These are phyloP conservation scores for Lyophyllum decastes DNA, from an alignment of 768 basidiomycete species.

Conservation along the genomic window DNA sequence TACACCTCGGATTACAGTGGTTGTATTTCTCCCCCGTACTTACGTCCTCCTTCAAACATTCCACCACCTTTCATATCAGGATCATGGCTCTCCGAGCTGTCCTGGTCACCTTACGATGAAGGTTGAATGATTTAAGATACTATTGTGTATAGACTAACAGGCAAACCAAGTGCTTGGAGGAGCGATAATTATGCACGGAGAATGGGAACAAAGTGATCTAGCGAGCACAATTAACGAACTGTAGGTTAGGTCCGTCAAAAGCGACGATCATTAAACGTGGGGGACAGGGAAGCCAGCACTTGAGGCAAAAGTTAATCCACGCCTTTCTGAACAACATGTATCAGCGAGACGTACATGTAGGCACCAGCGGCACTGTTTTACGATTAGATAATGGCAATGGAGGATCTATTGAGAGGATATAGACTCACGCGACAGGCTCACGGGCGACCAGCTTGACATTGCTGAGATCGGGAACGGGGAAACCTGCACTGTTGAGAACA, in stretches of 20 bases:
- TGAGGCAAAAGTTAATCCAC: background rate
- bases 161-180: background rate
- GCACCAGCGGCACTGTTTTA: background rate
- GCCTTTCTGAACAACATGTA: background rate
- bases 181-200: background rate
- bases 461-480: slow-evolving; percentile 10
- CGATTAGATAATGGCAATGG: background rate
- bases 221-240: background rate
- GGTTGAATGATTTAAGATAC: background rate
- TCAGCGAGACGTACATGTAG: background rate
- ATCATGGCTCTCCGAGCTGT: background rate
- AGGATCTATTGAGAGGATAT: background rate
- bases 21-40: too few relatives aligned
- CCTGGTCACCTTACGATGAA: background rate
- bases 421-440: slow-evolving; percentile 12
- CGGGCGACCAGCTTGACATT: slow-evolving; percentile 7
- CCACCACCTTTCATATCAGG: too few relatives aligned
- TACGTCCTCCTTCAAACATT: too few relatives aligned
- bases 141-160: background rate
- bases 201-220: background rate
- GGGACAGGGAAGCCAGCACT: background rate
- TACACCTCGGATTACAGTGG: too few relatives aligned
- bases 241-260: background rate
- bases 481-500: slow-evolving; percentile 8
- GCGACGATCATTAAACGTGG: background rate